These are phyloP conservation scores for Medicago truncatula DNA, from an alignment of 306 rosid species.

Conservation along the genomic window DNA sequence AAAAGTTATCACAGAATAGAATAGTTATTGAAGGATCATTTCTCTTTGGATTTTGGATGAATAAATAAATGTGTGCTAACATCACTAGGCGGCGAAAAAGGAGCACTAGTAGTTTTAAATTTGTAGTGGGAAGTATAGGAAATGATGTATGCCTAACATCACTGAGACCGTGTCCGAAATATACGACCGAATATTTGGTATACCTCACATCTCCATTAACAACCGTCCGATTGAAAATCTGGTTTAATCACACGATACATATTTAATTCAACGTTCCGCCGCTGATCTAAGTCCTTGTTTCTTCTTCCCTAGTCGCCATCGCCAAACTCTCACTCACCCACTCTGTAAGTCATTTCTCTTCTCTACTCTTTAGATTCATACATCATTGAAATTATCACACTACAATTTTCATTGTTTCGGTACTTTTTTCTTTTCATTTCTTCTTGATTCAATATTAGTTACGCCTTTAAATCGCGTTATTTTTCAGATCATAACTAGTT, in stretches of 20 bases:
- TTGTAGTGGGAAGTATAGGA: neutral
- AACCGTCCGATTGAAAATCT: neutral
- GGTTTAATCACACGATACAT: neutral
- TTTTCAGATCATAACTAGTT: neutral
- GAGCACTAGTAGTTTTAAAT: too few relatives aligned
- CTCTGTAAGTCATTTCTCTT: neutral
- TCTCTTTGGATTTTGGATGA: too few relatives aligned
- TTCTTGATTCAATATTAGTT: neutral
- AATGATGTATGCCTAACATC: too few relatives aligned
- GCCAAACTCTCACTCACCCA: neutral
- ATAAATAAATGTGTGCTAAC: too few relatives aligned
- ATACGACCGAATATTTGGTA: neutral
- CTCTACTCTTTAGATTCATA: neutral
- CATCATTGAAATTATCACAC: neutral
- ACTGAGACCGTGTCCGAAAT: too few relatives aligned
- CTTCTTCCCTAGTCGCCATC: conserved; percentile 1
- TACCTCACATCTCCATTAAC: neutral
- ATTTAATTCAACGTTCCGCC: conserved; percentile 11
- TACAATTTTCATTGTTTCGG: neutral
- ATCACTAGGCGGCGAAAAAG: too few relatives aligned
- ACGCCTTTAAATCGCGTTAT: neutral
- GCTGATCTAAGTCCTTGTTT: neutral
- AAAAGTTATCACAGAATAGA: too few relatives aligned
- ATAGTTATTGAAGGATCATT: too few relatives aligned
- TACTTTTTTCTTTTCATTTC: neutral